Evolutionary conservation across 176 grass and related monocot genomes (phyloP).

Genomic region (Bolboschoenus planiculmis): DNA sequence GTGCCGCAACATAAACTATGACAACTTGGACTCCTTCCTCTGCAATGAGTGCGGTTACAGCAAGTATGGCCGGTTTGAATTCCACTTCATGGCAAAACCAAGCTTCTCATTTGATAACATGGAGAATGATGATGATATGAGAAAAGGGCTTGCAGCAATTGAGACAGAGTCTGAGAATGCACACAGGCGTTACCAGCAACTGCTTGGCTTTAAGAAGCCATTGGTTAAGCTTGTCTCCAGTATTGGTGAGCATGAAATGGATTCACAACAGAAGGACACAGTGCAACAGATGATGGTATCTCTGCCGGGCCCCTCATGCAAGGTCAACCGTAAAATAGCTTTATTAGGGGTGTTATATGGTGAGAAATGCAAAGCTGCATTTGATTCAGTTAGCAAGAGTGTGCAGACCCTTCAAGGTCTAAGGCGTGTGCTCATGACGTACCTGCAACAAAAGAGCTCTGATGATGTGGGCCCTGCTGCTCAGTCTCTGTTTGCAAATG

Average conservation of each 20-base stretch:
- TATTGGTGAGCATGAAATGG: conserved; percentile 92
- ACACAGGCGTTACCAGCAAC: conserved; percentile 94
- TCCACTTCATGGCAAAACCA: conserved; percentile 98
- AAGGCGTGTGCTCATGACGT: conserved; percentile 73
- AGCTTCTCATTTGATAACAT: conserved; percentile 98
- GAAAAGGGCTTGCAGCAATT: conserved; percentile 92
- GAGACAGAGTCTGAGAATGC: conserved; percentile 96
- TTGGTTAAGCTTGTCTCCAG: conserved; percentile 92
- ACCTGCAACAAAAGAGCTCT: conserved; percentile 81
- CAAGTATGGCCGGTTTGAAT: conserved; percentile 99
- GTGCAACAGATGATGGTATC: conserved; percentile 99
- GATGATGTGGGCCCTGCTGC: conserved; percentile 35
- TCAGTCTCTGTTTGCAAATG: conserved; percentile 40
- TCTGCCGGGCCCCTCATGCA: conserved; percentile 88
- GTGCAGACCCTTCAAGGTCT: conserved; percentile 95
- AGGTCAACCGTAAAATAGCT: conserved; percentile 95
- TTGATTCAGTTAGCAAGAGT: conserved; percentile 97
- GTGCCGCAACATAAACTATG: conserved; percentile 96
- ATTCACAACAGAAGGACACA: conserved; percentile 94
- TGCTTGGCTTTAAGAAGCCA: conserved; percentile 97
- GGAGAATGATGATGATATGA: conserved; percentile 98
- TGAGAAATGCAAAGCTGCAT: conserved; percentile 99
- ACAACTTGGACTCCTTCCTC: conserved; percentile 97
- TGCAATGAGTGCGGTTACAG: conserved; percentile 99
- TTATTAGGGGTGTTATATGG: conserved; percentile 93